Percentiles rank a stretch among this genome's conserved stretches.
Conservation (phyloP, 2,329 filamentous ascomycete genomes). For the Claviceps humidiphila region DNA sequence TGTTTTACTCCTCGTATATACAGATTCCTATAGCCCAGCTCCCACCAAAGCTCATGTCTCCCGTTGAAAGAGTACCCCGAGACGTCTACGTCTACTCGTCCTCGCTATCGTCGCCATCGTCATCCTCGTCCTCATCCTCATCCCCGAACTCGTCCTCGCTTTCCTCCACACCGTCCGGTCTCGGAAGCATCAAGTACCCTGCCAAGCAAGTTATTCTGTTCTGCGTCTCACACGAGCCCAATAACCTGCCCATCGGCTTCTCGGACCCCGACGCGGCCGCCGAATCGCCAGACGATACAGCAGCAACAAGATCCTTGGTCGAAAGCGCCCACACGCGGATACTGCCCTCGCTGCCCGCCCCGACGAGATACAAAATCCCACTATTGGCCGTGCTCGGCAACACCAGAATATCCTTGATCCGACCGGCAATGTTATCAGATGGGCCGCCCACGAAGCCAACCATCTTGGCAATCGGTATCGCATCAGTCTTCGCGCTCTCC, state of each 20-base stretch:
- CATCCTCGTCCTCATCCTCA: constrained; percentile 23
- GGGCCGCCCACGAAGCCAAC: constrained; percentile 70
- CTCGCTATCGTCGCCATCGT: constrained; percentile 11
- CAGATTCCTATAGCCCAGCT: neutral
- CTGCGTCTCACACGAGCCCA: constrained; percentile 72
- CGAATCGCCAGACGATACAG: constrained; percentile 14
- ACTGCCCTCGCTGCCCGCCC: constrained; percentile 74
- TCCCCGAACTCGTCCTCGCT: constrained; percentile 38
- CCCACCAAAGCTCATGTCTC: no score
- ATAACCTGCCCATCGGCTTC: constrained; percentile 44
- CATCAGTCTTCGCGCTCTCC: constrained; percentile 7
- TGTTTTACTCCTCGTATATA: no score
- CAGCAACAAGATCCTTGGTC: constrained; percentile 24
- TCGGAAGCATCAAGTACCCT: constrained; percentile 71
- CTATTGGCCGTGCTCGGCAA: constrained; percentile 30
- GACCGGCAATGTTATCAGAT: constrained; percentile 48
- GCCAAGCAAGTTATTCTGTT: constrained; percentile 83
- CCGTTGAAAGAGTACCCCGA: neutral
- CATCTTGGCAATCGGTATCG: constrained; percentile 46
- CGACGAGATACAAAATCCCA: constrained; percentile 43
- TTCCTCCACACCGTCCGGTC: constrained; percentile 46
- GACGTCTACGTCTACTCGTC: neutral
- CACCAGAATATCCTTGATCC: constrained; percentile 82
- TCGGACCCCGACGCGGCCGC: constrained; percentile 1
- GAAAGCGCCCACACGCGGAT: constrained; percentile 63